Evolutionary conservation across 2,329 filamentous ascomycete species (phyloP).

Genomic region (Talaromyces pinophilus): DNA sequence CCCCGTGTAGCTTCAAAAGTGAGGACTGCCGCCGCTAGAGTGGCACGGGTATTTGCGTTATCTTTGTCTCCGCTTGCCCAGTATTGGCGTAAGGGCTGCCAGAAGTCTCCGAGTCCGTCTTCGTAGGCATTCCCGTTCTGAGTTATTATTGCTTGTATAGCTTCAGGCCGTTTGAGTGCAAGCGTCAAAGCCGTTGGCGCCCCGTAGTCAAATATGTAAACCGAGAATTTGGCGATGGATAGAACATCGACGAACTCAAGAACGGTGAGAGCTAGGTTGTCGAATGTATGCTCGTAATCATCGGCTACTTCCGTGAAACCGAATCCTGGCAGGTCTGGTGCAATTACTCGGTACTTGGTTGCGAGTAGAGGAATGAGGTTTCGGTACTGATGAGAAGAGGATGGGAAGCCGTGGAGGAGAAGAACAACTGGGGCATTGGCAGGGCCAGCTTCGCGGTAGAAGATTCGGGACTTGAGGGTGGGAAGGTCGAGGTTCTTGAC

Average conservation of each 20-base stretch:
- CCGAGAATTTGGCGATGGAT: conserved; percentile 50
- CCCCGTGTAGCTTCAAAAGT: conserved; percentile 44
- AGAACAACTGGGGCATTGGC: conserved; percentile 42
- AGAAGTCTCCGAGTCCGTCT: conserved; percentile 58
- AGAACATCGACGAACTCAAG: conserved; percentile 54
- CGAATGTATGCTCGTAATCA: conserved; percentile 58
- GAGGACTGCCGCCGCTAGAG: conserved; percentile 39
- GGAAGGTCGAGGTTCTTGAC: conserved; percentile 7
- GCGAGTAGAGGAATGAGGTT: conserved; percentile 50
- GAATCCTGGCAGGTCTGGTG: conserved; percentile 62
- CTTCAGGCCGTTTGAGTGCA: conserved; percentile 52
- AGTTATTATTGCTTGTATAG: conserved; percentile 55
- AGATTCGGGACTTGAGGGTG: conserved; percentile 31
- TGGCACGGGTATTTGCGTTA: conserved; percentile 38
- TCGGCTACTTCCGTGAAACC: conserved; percentile 57
- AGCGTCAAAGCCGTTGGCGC: conserved; percentile 58
- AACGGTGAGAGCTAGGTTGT: conserved; percentile 52
- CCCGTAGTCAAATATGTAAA: conserved; percentile 67
- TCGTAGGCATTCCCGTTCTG: conserved; percentile 65
- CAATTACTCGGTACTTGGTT: conserved; percentile 49
- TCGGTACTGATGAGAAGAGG: conserved; percentile 50
- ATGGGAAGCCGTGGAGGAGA: conserved; percentile 51
- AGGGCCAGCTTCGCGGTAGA: conserved; percentile 43
- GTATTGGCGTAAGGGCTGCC: conserved; percentile 50
- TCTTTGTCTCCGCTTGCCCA: conserved; percentile 45